phyloP scores from a whole-genome alignment of 1,284 basidiomycete genomes.

The Tilletia walkeri region DNA sequence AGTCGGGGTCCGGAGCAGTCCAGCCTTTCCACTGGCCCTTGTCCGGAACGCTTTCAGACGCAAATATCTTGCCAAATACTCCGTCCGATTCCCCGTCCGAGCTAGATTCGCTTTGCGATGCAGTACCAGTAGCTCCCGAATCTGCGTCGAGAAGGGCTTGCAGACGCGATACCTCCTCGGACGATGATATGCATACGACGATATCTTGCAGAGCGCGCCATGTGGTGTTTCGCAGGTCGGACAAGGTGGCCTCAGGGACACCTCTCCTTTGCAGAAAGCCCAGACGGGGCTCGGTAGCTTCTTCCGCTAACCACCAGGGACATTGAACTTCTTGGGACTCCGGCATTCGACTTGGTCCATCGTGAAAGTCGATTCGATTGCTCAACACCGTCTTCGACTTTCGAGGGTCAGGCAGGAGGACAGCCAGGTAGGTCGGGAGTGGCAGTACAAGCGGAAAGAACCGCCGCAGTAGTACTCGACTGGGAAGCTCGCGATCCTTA shows the following conservation, averaged over 20 bases:
- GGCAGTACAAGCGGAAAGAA: constrained; percentile 11
- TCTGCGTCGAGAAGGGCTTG: not conserved
- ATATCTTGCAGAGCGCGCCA: not conserved
- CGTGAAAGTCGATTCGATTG: not conserved
- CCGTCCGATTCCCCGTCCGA: not conserved
- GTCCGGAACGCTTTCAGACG: not conserved
- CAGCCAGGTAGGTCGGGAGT: not conserved
- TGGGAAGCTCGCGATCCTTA: not conserved
- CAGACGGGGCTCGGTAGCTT: not conserved
- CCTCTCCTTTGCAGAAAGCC: not conserved
- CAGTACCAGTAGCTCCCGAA: not conserved
- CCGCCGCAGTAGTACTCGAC: not conserved
- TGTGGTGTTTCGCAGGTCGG: no score
- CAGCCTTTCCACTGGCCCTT: constrained; percentile 2
- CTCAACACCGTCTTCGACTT: not conserved
- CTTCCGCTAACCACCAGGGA: constrained; percentile 7
- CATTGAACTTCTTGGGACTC: not conserved
- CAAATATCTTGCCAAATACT: not conserved
- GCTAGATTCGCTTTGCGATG: not conserved
- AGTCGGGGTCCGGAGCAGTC: not conserved
- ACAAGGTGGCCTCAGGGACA: not conserved
- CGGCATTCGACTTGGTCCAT: not conserved
- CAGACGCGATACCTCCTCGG: not conserved
- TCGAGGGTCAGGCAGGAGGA: not conserved
- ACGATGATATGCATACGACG: not conserved